Evolutionary conservation across 176 grass and related monocot species (phyloP).

Genomic region (Tillandsia leiboldiana): DNA sequence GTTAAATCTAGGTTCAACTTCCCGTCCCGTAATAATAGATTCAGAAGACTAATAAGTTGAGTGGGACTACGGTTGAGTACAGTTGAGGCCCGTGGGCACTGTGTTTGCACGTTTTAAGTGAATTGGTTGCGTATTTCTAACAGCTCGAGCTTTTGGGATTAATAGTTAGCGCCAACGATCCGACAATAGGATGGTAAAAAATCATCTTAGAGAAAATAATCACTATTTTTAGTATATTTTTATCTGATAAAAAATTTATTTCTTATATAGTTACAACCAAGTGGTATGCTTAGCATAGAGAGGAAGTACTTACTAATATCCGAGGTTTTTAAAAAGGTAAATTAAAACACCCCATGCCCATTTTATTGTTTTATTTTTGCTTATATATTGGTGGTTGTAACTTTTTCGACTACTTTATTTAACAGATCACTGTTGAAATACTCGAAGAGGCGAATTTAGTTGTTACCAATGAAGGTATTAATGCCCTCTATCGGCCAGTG

Average conservation of each 20-base stretch:
- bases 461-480: slow-evolving; percentile 23
- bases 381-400: slow-evolving; percentile 9
- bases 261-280: slow-evolving; percentile 39
- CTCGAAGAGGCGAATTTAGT: slow-evolving; percentile 35
- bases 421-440: slow-evolving; percentile 36
- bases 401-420: slow-evolving; percentile 13
- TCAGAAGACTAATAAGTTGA: too few relatives aligned
- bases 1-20: too few relatives aligned
- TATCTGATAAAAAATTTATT: slow-evolving; percentile 8
- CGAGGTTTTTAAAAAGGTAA: slow-evolving; percentile 52
- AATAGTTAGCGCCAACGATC: too few relatives aligned
- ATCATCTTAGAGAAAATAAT: not conserved
- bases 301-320: slow-evolving; percentile 35
- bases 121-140: too few relatives aligned
- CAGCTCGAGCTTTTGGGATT: too few relatives aligned
- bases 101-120: too few relatives aligned
- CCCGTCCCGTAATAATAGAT: too few relatives aligned
- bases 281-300: slow-evolving; percentile 39
- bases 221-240: not conserved
- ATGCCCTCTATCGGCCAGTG: not conserved
- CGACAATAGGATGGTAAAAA: too few relatives aligned
- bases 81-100: too few relatives aligned
- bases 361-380: not conserved
- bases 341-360: slow-evolving; percentile 1
- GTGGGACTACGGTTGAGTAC: too few relatives aligned